Evolutionary conservation across 2,329 filamentous ascomycete species (phyloP).

Genomic region (Fusarium chuoi): DNA sequence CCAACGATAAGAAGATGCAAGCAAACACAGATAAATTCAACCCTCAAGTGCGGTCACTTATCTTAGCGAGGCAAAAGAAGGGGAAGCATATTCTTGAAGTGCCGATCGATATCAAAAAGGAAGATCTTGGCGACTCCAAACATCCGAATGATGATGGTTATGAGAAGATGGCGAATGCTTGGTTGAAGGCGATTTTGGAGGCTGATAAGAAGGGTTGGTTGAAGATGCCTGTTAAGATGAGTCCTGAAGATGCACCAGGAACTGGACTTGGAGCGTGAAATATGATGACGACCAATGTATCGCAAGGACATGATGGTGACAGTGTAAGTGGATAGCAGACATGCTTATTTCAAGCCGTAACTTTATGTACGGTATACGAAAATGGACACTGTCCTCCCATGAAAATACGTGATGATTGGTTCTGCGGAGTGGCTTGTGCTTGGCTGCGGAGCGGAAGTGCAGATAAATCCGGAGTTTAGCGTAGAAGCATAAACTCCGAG

Average conservation of each 20-base stretch:
- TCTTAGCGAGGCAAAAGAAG: background rate
- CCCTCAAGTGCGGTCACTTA: conserved; percentile 5
- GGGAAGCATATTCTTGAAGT: conserved; percentile 21
- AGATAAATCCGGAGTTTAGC: conserved; percentile 1
- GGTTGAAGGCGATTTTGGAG: conserved; percentile 21
- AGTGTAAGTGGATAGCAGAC: background rate
- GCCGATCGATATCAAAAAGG: conserved; percentile 14
- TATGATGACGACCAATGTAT: no score
- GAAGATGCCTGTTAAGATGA: conserved; percentile 18
- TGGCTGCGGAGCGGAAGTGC: background rate
- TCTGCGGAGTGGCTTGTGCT: background rate
- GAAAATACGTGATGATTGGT: background rate
- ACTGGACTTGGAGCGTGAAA: conserved; percentile 3
- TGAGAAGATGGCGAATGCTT: conserved; percentile 32
- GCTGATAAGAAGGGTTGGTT: conserved; percentile 27
- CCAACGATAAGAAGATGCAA: conserved; percentile 24
- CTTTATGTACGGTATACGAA: background rate
- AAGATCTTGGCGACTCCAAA: conserved; percentile 20
- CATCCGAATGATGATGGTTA: conserved; percentile 32
- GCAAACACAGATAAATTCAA: conserved; percentile 29
- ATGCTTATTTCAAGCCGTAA: background rate
- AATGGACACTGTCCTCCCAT: background rate
- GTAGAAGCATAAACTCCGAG: background rate
- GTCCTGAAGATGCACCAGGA: conserved; percentile 6
- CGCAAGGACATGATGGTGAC: background rate